These are phyloP conservation scores for Isochrysis galbana DNA, from an alignment of 78 protist genomes.

Conservation along the genomic window DNA sequence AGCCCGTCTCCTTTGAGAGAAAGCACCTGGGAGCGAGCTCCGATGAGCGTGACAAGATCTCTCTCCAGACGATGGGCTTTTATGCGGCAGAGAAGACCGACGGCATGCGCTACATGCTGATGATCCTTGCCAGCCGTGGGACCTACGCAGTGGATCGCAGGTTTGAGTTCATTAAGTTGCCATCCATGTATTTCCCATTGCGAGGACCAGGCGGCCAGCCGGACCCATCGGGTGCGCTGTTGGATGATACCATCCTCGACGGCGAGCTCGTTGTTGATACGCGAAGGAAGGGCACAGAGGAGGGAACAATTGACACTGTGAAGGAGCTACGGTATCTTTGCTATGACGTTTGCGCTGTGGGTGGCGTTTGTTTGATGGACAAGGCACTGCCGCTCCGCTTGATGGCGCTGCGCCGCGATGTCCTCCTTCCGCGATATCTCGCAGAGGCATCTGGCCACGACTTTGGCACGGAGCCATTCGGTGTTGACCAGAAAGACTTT, in stretches of 20 bases:
- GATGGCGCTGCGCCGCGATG: not conserved
- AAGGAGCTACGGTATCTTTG: not conserved
- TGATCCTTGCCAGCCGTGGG: not conserved
- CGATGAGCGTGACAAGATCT: too few species aligned
- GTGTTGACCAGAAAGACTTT: not conserved
- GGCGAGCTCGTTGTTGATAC: slow-evolving; percentile 50
- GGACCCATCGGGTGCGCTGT: not conserved
- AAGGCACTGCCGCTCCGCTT: slow-evolving; percentile 12
- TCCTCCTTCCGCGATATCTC: slow-evolving; percentile 9
- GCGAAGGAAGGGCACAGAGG: not conserved
- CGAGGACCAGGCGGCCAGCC: not conserved
- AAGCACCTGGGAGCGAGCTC: not conserved
- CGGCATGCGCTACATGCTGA: slow-evolving; percentile 47
- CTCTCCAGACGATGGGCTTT: not conserved
- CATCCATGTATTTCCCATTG: not conserved
- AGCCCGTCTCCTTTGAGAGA: slow-evolving; percentile 40
- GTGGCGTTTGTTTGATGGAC: not conserved
- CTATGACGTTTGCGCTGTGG: slow-evolving; percentile 8
- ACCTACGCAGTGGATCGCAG: slow-evolving; percentile 25
- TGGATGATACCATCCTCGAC: slow-evolving; percentile 28
- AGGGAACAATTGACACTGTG: not conserved
- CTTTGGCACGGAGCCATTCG: not conserved
- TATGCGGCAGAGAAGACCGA: slow-evolving; percentile 50
- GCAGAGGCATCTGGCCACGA: not conserved
- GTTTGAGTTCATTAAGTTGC: not conserved